Evolutionary conservation across 305 asterid genomes (phyloP).

Genomic region (Coffea humblotiana): DNA sequence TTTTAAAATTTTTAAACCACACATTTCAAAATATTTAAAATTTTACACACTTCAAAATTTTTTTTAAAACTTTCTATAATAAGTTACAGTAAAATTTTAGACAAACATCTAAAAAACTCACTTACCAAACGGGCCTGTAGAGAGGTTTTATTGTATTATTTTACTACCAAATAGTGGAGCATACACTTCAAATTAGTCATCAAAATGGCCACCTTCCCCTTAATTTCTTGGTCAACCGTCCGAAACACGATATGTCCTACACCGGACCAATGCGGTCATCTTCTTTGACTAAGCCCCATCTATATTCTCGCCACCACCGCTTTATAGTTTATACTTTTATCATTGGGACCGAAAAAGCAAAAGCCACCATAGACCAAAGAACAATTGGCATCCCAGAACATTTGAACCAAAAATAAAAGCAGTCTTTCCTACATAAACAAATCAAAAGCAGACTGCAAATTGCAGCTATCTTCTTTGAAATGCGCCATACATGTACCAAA

Average conservation of each 20-base stretch:
- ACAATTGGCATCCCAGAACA: conserved; percentile 24
- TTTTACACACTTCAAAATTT: too few relatives aligned
- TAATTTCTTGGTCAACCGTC: conserved; percentile 47
- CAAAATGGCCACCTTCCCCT: conserved; percentile 39
- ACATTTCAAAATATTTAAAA: too few relatives aligned
- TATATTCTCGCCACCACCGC: background rate
- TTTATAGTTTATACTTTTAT: conserved; percentile 12
- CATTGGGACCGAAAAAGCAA: conserved; percentile 14
- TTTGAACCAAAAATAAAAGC: conserved; percentile 3
- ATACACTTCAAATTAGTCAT: conserved; percentile 5
- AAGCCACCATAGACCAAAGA: conserved; percentile 2
- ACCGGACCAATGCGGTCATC: conserved; percentile 14
- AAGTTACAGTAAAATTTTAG: too few relatives aligned
- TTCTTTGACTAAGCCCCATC: conserved; percentile 21
- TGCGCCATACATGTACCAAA: conserved; percentile 16
- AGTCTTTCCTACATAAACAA: conserved; percentile 2
- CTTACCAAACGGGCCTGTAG: too few relatives aligned
- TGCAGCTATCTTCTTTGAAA: conserved; percentile 5
- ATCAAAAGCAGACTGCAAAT: conserved; percentile 3
- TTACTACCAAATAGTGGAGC: too few relatives aligned
- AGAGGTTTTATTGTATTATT: too few relatives aligned
- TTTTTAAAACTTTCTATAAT: too few relatives aligned
- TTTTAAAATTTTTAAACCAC: too few relatives aligned
- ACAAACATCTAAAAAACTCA: too few relatives aligned
- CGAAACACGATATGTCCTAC: conserved; percentile 23